Evolutionary conservation across 2,329 filamentous ascomycete species (phyloP).

Genomic region (Pyrenophora seminiperda): DNA sequence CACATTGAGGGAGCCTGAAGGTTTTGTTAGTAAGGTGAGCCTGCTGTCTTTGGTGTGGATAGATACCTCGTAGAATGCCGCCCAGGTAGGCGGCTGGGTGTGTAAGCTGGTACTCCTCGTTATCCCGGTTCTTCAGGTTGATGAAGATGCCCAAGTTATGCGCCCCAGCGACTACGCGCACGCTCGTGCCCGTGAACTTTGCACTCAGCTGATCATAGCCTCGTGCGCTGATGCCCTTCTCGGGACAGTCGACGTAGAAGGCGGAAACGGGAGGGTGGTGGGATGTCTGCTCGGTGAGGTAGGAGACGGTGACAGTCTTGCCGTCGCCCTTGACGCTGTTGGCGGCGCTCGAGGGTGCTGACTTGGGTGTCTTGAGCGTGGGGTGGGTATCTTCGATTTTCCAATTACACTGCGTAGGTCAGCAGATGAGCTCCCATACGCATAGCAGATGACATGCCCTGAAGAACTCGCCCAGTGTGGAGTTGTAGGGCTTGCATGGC

Average conservation of each 20-base stretch:
- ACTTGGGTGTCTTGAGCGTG: slow-evolving; percentile 55
- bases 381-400: slow-evolving; percentile 81
- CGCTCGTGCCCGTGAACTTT: slow-evolving; percentile 94
- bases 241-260: slow-evolving; percentile 90
- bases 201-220: slow-evolving; percentile 97
- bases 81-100: slow-evolving; percentile 93
- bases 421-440: slow-evolving; percentile 10
- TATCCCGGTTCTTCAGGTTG: slow-evolving; percentile 74
- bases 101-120: slow-evolving; percentile 93
- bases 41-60: background rate
- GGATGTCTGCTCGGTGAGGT: slow-evolving; percentile 95
- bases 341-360: slow-evolving; percentile 48
- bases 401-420: slow-evolving; percentile 78
- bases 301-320: slow-evolving; percentile 77
- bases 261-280: slow-evolving; percentile 97
- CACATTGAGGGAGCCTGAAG: slow-evolving; percentile 73
- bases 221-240: slow-evolving; percentile 83
- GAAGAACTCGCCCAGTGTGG: slow-evolving; percentile 95
- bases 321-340: slow-evolving; percentile 47
- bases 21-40: slow-evolving; percentile 13
- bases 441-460: slow-evolving; percentile 61
- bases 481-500: slow-evolving; percentile 99
- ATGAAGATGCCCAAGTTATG: slow-evolving; percentile 98
- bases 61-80: slow-evolving; percentile 73
- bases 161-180: slow-evolving; percentile 88